Base-by-base conservation (phyloP, 2,329 filamentous ascomycete genomes). In the Pestalotiopsis sp. region DNA sequence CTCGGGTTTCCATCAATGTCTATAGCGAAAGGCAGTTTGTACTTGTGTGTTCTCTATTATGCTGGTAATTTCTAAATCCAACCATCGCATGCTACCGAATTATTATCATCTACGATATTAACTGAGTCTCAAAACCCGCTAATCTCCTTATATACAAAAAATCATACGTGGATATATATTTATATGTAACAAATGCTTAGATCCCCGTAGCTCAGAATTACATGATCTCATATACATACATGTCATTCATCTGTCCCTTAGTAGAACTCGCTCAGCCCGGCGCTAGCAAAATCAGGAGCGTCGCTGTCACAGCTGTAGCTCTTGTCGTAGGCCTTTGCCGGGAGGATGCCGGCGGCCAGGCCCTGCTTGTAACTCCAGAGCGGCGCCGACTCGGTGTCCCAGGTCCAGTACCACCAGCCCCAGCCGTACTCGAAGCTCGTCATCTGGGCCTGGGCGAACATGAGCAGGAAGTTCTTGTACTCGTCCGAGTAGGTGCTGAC, bases 401-500 rank as follows among this genome's bases (percentile, higher is more conserved):
- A 97, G 40, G 94, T 98, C 96, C 96, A 99, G 81, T 99, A 99
- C 82, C 97, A 98, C 96, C 96, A 99, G 62, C 96, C 96, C 91
- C 92, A 96, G 5, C 93, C 94, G 70, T 91, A 90, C 80, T 98
- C 95, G 76, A 98, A 99, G 68, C 91, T 93, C 73, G 91, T 86
- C 93, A 99, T 99, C 82, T 99, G 96, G 66, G 94, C 96, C 80
- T 97, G 91, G 5, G 96, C 96, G 81, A 98, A 98, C 80, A 92
- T 93, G 71, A 88, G 87, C 70, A 99, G 83, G 80, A 95, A 98
- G 72, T 89, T 82, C 81, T 96, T 97, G 81, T 99, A 99, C 4
- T 83, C 81, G 68, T 83, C 83, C 48, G 86, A 89, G 83, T 94
- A 98, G 3, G 81, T 76, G 20, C 83, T 80, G 0, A 92, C 86